phyloP scores from a whole-genome alignment of 441 rosid genomes.

The Rhodomyrtus psidioides region DNA sequence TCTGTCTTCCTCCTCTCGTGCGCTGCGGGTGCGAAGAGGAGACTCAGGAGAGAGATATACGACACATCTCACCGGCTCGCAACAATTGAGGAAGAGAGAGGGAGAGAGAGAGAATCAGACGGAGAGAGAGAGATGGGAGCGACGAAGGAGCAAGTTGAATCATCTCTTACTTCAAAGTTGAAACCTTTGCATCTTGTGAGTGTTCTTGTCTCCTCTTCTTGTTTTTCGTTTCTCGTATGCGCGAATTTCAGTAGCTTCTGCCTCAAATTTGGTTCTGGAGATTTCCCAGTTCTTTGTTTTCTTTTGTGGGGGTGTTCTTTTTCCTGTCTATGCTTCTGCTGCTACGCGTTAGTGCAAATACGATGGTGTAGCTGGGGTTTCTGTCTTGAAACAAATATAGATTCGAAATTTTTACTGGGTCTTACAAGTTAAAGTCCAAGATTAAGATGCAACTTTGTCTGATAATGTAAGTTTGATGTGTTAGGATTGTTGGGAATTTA shows the following conservation, averaged over 20 bases:
- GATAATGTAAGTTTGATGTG: not conserved
- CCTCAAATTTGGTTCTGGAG: not conserved
- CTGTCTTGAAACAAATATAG: not conserved
- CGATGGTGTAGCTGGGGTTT: not conserved
- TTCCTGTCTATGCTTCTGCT: not conserved
- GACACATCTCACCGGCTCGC: not conserved
- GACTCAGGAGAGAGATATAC: not conserved
- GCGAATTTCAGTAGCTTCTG: not conserved
- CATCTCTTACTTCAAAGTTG: slow-evolving; percentile 61
- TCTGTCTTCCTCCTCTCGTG: not conserved
- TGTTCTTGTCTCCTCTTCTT: not conserved
- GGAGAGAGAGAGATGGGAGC: slow-evolving; percentile 45
- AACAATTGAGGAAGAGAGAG: not conserved
- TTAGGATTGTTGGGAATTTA: not conserved
- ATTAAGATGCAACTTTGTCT: not conserved
- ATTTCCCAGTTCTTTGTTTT: not conserved
- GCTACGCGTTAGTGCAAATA: not conserved
- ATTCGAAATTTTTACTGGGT: not conserved
- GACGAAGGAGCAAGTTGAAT: slow-evolving; percentile 72
- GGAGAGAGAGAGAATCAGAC: not conserved
- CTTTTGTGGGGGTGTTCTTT: not conserved
- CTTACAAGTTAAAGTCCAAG: not conserved
- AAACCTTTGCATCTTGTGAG: slow-evolving; percentile 69
- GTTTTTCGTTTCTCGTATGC: not conserved
- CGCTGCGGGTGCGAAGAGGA: not conserved